Conservation (phyloP, 1,284 basidiomycete genomes). For the Papiliotrema nemorosa region DNA sequence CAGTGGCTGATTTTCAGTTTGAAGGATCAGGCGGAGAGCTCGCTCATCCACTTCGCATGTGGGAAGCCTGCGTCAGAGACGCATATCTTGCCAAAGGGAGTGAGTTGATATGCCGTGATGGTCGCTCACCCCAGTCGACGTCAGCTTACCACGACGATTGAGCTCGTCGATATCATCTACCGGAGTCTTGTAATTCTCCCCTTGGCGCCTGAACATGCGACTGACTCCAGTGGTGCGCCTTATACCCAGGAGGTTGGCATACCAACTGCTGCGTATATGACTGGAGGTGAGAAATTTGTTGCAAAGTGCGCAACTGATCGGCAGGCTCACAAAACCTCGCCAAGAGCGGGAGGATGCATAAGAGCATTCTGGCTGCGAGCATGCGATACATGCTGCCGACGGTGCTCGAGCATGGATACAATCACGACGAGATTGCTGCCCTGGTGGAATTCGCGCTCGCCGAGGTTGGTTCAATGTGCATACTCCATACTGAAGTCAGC, state of each 20-base stretch:
- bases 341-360: conserved; percentile 19
- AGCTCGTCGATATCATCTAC: conserved; percentile 15
- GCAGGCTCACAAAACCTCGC: conserved; percentile 7
- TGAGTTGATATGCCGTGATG: conserved; percentile 12
- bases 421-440: conserved; percentile 19
- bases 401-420: conserved; percentile 30
- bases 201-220: neutral
- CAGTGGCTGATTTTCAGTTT: neutral
- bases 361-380: conserved; percentile 22
- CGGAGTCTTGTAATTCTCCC: conserved; percentile 35
- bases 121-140: conserved; percentile 17
- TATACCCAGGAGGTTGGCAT: conserved; percentile 38
- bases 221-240: conserved; percentile 6
- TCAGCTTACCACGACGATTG: conserved; percentile 19
- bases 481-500: neutral
- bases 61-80: conserved; percentile 26
- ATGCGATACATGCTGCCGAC: conserved; percentile 18
- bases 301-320: neutral
- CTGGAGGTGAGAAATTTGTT: conserved; percentile 17
- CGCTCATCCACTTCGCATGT: conserved; percentile 13
- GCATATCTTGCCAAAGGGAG: conserved; percentile 20
- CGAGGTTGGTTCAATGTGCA: conserved; percentile 26
- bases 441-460: conserved; percentile 20
- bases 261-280: conserved; percentile 27
- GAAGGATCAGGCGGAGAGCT: neutral